Evolutionary conservation across 2,329 filamentous ascomycete genomes (phyloP), one percentile per base, ranked within the genome.

Genomic region (Elsinoe batatas): DNA sequence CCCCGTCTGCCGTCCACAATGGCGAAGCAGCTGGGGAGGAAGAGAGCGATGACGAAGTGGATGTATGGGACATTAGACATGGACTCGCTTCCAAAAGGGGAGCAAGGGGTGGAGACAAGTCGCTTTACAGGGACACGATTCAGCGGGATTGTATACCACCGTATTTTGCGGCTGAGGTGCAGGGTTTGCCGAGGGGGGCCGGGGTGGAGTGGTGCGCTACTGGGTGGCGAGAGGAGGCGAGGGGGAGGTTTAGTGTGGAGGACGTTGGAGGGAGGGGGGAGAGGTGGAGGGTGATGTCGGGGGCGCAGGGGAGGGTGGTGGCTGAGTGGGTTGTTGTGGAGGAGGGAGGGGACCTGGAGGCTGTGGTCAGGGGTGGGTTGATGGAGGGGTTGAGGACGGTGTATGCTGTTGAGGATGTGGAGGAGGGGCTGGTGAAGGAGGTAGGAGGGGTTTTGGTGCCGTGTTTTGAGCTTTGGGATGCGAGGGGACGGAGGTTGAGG

Each of bases 151-250:
- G n/a, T 12, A 38, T 58, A 1, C 84, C 90, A 1, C 85, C 85
- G 0, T 78, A 91, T 62, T 85, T 93, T 65, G 79, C 85, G 0
- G 84, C 83, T 1, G 83, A 93, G 64, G 86, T 96, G 1, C 78
- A 84, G 42, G 80, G 83, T 61, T 76, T 98, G 11, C 93, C 93
- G 1, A 80, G 88, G 17, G 76, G 74, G 13, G 85, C 85, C 26
- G 76, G 76, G 36, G 81, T 96, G 10, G 93, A 98, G 72, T 98
- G 91, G 91, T 62, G 54, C 2, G 56, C 54, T 42, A 47, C 47
- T 30, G 58, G 57, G 17, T 55, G 51, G 51, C 17, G 17, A 10
- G 51, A 43, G 12, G 33, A 43, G 20, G 51, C 15, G 49, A n/a
- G 8, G 26, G 30, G 10, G 33, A 54, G 37, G 13, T 42, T 15